Base-by-base conservation (phyloP, 192 early-diverging fungal species). In the Chytriomyces sp. region DNA sequence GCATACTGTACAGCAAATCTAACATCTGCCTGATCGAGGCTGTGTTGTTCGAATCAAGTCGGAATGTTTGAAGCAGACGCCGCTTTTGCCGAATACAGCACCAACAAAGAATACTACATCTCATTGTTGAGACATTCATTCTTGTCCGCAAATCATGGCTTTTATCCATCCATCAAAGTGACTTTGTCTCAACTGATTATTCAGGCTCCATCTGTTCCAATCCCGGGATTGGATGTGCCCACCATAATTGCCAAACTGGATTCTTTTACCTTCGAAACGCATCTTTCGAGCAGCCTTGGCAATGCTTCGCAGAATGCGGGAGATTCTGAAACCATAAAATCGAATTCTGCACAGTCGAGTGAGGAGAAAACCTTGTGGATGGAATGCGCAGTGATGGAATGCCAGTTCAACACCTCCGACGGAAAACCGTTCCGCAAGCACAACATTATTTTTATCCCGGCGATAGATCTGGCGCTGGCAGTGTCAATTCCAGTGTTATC, bases 51-150 rank as follows among this genome's bases (percentile, higher is more conserved):
- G 28, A 0, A 35, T 0, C 35, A 18, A 35, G n/a, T 10, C n/a
- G 26, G 47, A n/a, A 7, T 48, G 9, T 49, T 7, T 50, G 11
- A 16, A 46, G 46, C 10, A 13, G 7, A 10, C 53, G 18, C 23
- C 24, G 50, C 8, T 63, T 35, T 75, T 63, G 24, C 26, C 50
- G 73, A 75, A 66, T 75, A 75, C 45, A 16, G 7, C 13, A 18
- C 20, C 46, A 45, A 57, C 2, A 64, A 66, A 26, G 73, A 75
- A 45, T 75, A 50, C 47, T 75, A 75, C 45, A 28, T 75, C 2
- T 75, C 73, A 6, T 26, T 75, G 43, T 35, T 75, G 16, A 35
- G 73, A n/a, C 50, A 75, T 44, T 18, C 73, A 18, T 75, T 75
- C 48, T 35, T 75, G 9, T 64, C 73, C 3, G 24, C 73, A 1